These are phyloP conservation scores for Cubamyces sp. DNA, from an alignment of 768 basidiomycete genomes.

Conservation along the genomic window DNA sequence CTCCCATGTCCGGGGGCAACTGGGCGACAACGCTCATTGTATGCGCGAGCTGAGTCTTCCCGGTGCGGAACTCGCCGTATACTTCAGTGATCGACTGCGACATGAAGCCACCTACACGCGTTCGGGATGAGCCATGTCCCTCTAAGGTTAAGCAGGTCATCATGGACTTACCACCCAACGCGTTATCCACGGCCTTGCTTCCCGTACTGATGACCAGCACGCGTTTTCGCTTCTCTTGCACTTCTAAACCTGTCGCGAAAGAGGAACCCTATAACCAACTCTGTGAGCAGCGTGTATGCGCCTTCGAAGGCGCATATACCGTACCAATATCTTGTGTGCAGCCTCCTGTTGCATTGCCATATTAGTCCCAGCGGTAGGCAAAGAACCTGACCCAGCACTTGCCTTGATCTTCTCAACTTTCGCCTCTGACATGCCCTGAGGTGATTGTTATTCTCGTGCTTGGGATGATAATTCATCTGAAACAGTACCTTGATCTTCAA, in stretches of 20 bases:
- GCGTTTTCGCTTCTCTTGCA: slow-evolving; percentile 82
- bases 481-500: slow-evolving; percentile 85
- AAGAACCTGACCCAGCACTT: slow-evolving; percentile 10
- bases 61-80: slow-evolving; percentile 95
- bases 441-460: not conserved
- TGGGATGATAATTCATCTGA: too few species aligned
- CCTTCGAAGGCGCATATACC: slow-evolving; percentile 8
- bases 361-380: slow-evolving; percentile 1
- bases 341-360: slow-evolving; percentile 63
- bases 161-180: slow-evolving; percentile 74
- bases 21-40: slow-evolving; percentile 93
- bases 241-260: slow-evolving; percentile 89
- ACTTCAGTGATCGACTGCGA: slow-evolving; percentile 97
- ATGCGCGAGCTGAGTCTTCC: slow-evolving; percentile 94
- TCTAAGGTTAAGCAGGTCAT: not conserved
- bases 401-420: slow-evolving; percentile 98
- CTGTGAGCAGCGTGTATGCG: slow-evolving; percentile 1
- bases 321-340: slow-evolving; percentile 82
- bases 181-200: slow-evolving; percentile 87
- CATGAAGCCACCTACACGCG: slow-evolving; percentile 74
- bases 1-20: slow-evolving; percentile 87
- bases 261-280: slow-evolving; percentile 70
- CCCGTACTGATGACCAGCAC: slow-evolving; percentile 90
- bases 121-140: not conserved
- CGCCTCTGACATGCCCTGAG: slow-evolving; percentile 91